Evolutionary conservation across 192 early-diverging fungal species (phyloP), one percentile per base, ranked within the genome.

Genomic region (Coemansia sp.): DNA sequence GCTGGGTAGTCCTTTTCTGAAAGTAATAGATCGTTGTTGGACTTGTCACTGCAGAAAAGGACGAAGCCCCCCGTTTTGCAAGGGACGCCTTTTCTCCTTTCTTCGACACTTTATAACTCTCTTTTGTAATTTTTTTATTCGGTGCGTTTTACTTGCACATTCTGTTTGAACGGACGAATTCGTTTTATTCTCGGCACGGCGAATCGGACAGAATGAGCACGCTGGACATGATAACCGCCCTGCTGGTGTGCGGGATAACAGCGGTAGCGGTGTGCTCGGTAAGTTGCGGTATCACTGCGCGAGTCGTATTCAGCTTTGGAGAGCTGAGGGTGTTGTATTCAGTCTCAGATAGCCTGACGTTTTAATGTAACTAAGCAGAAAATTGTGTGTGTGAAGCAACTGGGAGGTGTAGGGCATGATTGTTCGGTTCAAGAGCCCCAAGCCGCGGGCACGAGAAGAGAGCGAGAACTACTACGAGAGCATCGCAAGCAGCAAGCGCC

Each of bases 381-480:
- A 29, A 29, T 2, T 1, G 3, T 29, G 29, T 29, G 29, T 3
- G 29, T 29, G 3, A 29, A 29, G 29, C 29, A 29, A 29, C 29
- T 29, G 29, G 29, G 29, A 35, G 25, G 5, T 25, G 20, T 70
- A 72, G 70, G 70, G 64, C 1, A 61, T 81, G 43, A 70, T 76
- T 17, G 70, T 81, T 25, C 67, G 57, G 59, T 75, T 70, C 65
- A 73, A 70, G 42, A 75, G 73, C 35, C 79, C 79, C n/a, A 41
- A 63, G 42, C 79, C 79, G 42, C 73, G 79, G 36, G 11, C 22
- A n/a, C 79, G 74, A n/a, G 61, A 73, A 8, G 73, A 75, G 29
- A 81, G 79, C 79, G 79, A 81, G 60, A 81, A 81, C 67, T 76
- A 73, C 74, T 75, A 63, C 36, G 20, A 67, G 33, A 55, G 70